A percentile compares a stretch with the other conserved stretches of the same genome.
Evolutionary conservation across 1,284 basidiomycete species (phyloP).

Genomic region (Rhizopogon hawkerae): DNA sequence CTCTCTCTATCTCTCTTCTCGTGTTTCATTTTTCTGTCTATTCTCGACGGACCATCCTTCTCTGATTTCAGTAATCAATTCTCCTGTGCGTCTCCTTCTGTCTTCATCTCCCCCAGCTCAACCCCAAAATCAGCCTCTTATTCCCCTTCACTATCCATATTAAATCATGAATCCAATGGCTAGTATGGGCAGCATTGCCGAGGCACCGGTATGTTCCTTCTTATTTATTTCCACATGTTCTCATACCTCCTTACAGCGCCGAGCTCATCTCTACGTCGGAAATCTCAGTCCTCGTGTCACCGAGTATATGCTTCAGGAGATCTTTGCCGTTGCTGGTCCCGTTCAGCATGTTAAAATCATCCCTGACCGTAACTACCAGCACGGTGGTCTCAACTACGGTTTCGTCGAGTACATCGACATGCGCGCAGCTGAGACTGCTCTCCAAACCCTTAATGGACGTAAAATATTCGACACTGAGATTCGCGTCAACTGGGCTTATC

Average conservation of each 20-base stretch:
- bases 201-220: slow-evolving; percentile 58
- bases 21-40: slow-evolving; percentile 30
- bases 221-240: slow-evolving; percentile 13
- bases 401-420: slow-evolving; percentile 98
- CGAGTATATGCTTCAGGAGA: slow-evolving; percentile 92
- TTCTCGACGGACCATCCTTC: slow-evolving; percentile 38
- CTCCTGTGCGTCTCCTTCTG: slow-evolving; percentile 28
- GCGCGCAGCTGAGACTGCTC: slow-evolving; percentile 92
- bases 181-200: slow-evolving; percentile 52
- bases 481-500: slow-evolving; percentile 97
- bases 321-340: slow-evolving; percentile 90
- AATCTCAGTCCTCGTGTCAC: slow-evolving; percentile 92
- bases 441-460: slow-evolving; percentile 93
- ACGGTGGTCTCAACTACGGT: slow-evolving; percentile 96
- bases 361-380: slow-evolving; percentile 95
- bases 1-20: slow-evolving; percentile 33
- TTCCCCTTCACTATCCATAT: slow-evolving; percentile 29
- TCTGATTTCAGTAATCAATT: slow-evolving; percentile 33
- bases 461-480: slow-evolving; percentile 98
- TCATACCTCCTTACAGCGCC: slow-evolving; percentile 44
- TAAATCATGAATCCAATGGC: slow-evolving; percentile 73
- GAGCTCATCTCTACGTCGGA: slow-evolving; percentile 95
- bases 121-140: not conserved
- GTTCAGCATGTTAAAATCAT: slow-evolving; percentile 99
- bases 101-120: slow-evolving; percentile 4